phyloP scores from a whole-genome alignment of 352 stramenopile genomes.

The Phytophthora niederhauseri region DNA sequence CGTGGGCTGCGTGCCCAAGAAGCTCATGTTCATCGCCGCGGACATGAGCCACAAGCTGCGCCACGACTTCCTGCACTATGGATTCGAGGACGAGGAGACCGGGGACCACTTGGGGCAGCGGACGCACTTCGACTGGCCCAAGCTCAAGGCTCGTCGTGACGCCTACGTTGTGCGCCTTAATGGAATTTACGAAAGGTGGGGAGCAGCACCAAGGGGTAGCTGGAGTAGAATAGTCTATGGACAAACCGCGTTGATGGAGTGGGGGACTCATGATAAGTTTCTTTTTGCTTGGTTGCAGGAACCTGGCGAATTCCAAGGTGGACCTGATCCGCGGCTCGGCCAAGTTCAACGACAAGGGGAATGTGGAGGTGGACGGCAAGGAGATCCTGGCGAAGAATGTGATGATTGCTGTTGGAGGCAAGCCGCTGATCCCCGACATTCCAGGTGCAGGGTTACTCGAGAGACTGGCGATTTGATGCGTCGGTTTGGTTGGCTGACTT shows the following conservation, averaged over 20 bases:
- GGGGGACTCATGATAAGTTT: slow-evolving; percentile 2
- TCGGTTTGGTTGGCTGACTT: slow-evolving; percentile 4
- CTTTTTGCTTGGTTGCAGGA: slow-evolving; percentile 38
- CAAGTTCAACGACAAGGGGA: slow-evolving; percentile 81
- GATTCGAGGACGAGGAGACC: slow-evolving; percentile 51
- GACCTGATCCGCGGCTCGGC: slow-evolving; percentile 89
- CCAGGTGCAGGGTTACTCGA: slow-evolving; percentile 31
- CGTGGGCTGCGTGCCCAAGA: slow-evolving; percentile 99
- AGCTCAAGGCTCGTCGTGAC: slow-evolving; percentile 94
- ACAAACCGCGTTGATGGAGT: background rate
- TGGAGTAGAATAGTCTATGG: background rate
- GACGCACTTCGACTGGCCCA: slow-evolving; percentile 89
- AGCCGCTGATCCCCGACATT: slow-evolving; percentile 63
- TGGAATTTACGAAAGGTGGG: slow-evolving; percentile 93
- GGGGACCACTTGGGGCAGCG: slow-evolving; percentile 45
- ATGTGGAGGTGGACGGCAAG: slow-evolving; percentile 80
- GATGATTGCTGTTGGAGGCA: slow-evolving; percentile 67
- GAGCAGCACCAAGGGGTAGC: background rate
- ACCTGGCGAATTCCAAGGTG: slow-evolving; percentile 93
- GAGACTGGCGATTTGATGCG: background rate
- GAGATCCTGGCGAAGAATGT: slow-evolving; percentile 63
- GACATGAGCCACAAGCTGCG: slow-evolving; percentile 63
- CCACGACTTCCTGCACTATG: slow-evolving; percentile 63
- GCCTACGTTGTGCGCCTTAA: slow-evolving; percentile 96
- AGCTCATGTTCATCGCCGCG: slow-evolving; percentile 95